Conservation (phyloP, 768 basidiomycete genomes). For the Coprinopsis strossmayeri region DNA sequence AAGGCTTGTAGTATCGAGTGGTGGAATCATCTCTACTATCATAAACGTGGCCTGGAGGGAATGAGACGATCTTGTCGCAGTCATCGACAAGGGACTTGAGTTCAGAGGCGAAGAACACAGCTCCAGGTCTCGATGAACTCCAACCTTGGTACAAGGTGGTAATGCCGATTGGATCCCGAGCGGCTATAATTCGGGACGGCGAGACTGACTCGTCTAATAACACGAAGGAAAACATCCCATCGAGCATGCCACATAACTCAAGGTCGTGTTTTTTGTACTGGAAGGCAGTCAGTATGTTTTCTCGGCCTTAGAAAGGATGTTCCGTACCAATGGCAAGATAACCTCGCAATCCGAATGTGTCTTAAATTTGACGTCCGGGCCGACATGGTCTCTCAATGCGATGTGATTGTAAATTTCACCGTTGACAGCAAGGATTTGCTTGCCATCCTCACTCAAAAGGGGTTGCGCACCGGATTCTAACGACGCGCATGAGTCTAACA, state of each 20-base stretch:
- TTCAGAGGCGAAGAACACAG: constrained; percentile 91
- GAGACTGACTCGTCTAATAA: constrained; percentile 89
- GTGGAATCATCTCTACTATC: constrained; percentile 79
- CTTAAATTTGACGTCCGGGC: constrained; percentile 73
- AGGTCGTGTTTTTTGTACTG: constrained; percentile 85
- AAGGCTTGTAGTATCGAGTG: constrained; percentile 78
- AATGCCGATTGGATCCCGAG: constrained; percentile 95
- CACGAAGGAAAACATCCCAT: constrained; percentile 99
- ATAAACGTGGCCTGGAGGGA: constrained; percentile 96
- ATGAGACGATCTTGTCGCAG: constrained; percentile 90
- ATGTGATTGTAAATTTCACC: constrained; percentile 99
- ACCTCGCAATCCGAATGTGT: constrained; percentile 98
- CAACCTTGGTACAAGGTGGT: constrained; percentile 99
- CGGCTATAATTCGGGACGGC: constrained; percentile 88
- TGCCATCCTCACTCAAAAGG: constrained; percentile 79
- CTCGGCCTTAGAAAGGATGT: not conserved
- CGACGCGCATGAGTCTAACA: constrained; percentile 3
- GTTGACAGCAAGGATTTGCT: constrained; percentile 84
- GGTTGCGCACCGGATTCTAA: constrained; percentile 96
- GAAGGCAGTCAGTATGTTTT: not conserved
- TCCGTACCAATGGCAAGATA: constrained; percentile 78
- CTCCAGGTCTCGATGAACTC: constrained; percentile 75
- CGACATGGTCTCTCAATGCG: constrained; percentile 63
- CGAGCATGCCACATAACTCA: constrained; percentile 71
- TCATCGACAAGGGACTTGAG: constrained; percentile 88